phyloP scores from a whole-genome alignment of 495 filamentous ascomycete species.

The Podospora pseudopauciseta region DNA sequence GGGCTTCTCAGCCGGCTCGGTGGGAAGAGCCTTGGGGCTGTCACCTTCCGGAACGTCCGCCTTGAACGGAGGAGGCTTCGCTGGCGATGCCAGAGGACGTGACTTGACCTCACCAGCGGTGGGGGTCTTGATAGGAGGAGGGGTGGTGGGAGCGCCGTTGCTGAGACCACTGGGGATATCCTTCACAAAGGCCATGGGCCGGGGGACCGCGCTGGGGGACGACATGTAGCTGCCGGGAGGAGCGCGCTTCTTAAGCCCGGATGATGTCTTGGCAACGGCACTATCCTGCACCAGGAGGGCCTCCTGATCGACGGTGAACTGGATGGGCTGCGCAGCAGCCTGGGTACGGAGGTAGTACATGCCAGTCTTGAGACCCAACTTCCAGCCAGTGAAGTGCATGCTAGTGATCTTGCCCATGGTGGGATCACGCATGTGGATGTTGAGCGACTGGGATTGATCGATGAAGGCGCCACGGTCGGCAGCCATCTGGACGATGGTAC shows the following conservation, averaged over 20 bases:
- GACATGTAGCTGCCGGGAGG: constrained; percentile 55
- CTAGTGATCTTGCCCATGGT: constrained; percentile 99
- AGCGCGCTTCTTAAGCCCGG: constrained; percentile 65
- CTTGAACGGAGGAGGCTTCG: constrained; percentile 56
- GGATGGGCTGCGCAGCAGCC: constrained; percentile 93
- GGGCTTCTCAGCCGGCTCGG: constrained; percentile 58
- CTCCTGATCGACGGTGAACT: constrained; percentile 99
- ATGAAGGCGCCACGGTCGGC: constrained; percentile 97
- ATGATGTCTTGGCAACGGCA: constrained; percentile 59
- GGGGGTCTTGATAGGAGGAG: constrained; percentile 48
- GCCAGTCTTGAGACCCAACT: constrained; percentile 96
- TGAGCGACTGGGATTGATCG: constrained; percentile 96
- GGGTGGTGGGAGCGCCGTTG: constrained; percentile 58
- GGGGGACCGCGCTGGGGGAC: constrained; percentile 38
- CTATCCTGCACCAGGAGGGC: constrained; percentile 86
- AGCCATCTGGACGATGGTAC: constrained; percentile 92
- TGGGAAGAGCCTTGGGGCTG: constrained; percentile 69
- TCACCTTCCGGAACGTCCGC: constrained; percentile 68
- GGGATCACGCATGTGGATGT: constrained; percentile 98
- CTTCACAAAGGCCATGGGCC: constrained; percentile 40
- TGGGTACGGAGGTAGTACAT: constrained; percentile 99
- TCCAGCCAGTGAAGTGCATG: constrained; percentile 99
- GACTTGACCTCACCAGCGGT: constrained; percentile 37
- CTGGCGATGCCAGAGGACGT: constrained; percentile 41
- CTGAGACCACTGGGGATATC: constrained; percentile 29